Evolutionary conservation across 257 asterid species (phyloP).

Genomic region (Thymus mandschuricus): DNA sequence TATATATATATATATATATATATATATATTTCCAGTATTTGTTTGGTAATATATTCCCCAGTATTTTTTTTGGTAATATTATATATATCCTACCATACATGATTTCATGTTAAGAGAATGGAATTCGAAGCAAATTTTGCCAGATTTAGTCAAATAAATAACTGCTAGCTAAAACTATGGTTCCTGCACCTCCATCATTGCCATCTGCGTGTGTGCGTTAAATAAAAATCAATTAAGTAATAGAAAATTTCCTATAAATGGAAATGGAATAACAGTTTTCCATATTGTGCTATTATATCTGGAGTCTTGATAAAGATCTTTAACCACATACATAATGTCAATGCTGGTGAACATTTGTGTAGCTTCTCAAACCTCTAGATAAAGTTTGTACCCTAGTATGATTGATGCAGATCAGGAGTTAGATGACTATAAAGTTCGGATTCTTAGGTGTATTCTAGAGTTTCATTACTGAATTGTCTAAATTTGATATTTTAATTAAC

Average conservation of each 20-base stretch:
- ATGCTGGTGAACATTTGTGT: slow-evolving; percentile 15
- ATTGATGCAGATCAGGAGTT: slow-evolving; percentile 26
- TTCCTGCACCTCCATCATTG: slow-evolving; percentile 1
- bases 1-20: too few relatives aligned
- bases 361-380: slow-evolving; percentile 12
- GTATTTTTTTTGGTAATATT: slow-evolving; percentile 17
- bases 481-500: slow-evolving; percentile 17
- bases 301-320: slow-evolving; percentile 20
- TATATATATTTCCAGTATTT: neutral
- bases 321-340: slow-evolving; percentile 4
- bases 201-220: neutral
- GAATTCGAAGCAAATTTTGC: neutral
- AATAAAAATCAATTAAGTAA: slow-evolving; percentile 9
- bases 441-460: slow-evolving; percentile 21
- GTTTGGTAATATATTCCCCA: slow-evolving; percentile 10
- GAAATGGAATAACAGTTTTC: slow-evolving; percentile 13
- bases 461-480: slow-evolving; percentile 28
- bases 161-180: neutral
- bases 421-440: slow-evolving; percentile 25
- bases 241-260: slow-evolving; percentile 2
- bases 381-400: slow-evolving; percentile 11
- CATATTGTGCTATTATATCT: slow-evolving; percentile 10
- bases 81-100: neutral
- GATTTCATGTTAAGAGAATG: slow-evolving; percentile 13
- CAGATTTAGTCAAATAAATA: slow-evolving; percentile 8